These are phyloP conservation scores for Russula ochroleuca DNA, from an alignment of 768 basidiomycete species.

Conservation along the genomic window DNA sequence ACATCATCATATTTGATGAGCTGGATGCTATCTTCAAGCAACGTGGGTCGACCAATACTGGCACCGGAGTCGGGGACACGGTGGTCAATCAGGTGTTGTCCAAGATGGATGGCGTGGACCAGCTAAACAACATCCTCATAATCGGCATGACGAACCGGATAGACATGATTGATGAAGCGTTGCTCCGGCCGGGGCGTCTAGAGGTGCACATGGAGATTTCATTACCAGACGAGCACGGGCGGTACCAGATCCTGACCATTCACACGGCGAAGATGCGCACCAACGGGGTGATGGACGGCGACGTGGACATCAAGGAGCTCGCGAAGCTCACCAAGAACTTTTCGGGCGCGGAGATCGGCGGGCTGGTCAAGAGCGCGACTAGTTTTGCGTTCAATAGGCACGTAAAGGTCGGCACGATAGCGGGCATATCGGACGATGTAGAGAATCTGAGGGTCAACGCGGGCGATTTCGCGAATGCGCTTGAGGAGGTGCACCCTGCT, in stretches of 20 bases:
- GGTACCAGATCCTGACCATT: slow-evolving; percentile 89
- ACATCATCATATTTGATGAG: slow-evolving; percentile 99
- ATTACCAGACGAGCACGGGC: slow-evolving; percentile 88
- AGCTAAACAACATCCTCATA: slow-evolving; percentile 97
- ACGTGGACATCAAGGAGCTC: slow-evolving; percentile 81
- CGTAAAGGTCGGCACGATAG: slow-evolving; percentile 96
- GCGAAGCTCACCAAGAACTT: slow-evolving; percentile 92
- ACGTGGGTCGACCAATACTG: slow-evolving; percentile 84
- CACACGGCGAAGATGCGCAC: slow-evolving; percentile 93
- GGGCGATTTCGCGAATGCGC: slow-evolving; percentile 80
- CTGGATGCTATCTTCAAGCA: slow-evolving; percentile 98
- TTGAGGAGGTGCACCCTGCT: slow-evolving; percentile 93
- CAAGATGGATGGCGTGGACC: slow-evolving; percentile 99
- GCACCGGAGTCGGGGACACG: slow-evolving; percentile 98
- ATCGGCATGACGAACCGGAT: slow-evolving; percentile 99
- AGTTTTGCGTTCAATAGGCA: slow-evolving; percentile 98
- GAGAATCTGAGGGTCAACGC: slow-evolving; percentile 87
- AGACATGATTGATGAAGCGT: slow-evolving; percentile 99
- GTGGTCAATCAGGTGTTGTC: slow-evolving; percentile 98
- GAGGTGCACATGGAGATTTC: slow-evolving; percentile 99
- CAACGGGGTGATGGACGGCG: slow-evolving; percentile 83
- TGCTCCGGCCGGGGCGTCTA: slow-evolving; percentile 94
- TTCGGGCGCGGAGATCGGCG: slow-evolving; percentile 93
- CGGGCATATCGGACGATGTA: slow-evolving; percentile 93
- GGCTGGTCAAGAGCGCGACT: slow-evolving; percentile 95